Evolutionary conservation across 495 filamentous ascomycete genomes (phyloP), one percentile per base, ranked within the genome.

Genomic region (Penicillium steckii): DNA sequence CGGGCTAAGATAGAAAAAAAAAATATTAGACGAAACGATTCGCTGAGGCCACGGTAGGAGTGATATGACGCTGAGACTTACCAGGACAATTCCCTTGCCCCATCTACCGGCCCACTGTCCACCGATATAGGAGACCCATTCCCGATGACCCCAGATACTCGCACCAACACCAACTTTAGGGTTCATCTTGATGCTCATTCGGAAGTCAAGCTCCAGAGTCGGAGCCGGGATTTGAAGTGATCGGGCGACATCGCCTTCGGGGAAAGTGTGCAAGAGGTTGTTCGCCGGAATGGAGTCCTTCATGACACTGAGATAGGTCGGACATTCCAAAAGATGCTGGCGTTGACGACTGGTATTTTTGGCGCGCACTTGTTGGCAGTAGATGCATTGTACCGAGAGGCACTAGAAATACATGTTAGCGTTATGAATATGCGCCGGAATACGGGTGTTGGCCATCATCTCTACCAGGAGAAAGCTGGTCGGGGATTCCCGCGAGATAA

Each of bases 101-200:
- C 81, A 82, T 50, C 75, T 68, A 32, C 81, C 82, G 29, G 82
- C 81, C 80, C 81, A 85, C 53, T 76, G 78, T 17, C 82, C 82
- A 30, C 77, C 78, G 40, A 80, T 59, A 51, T 80, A 78, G 19
- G 80, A 81, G 13, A 83, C 74, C 77, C 76, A 81, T 45, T 84
- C 81, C 44, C 81, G 71, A 46, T 80, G 72, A 22, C 80, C 81
- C 73, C 77, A 80, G 33, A 81, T 69, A 33, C 79, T 75, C 12
- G 65, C 71, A 4, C 79, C 76, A 7, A 83, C 74, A 1, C 70
- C 68, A 23, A 82, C 78, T 55, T 80, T 79, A 1, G 80, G 73
- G 56, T 81, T 84, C 66, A 84, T 64, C 53, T 80, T 76, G 44
- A 85, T 77, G 62, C 77, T 81, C 75, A 85, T 81, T 48, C 82